Percentiles rank a stretch among this genome's conserved stretches.
phyloP scores from a whole-genome alignment of 2,329 filamentous ascomycete genomes.

The Cytospora paraplurivora region DNA sequence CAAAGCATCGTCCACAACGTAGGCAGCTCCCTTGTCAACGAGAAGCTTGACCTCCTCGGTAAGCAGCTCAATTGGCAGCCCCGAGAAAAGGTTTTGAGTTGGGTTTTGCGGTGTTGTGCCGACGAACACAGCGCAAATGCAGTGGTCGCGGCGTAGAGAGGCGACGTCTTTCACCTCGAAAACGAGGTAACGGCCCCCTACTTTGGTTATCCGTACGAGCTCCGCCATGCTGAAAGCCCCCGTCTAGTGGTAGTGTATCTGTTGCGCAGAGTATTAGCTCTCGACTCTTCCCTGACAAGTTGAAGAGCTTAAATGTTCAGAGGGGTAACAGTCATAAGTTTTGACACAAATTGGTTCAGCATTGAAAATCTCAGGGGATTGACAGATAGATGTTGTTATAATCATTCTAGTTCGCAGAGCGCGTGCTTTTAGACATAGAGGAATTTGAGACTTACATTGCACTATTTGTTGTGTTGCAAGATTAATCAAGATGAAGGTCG shows the following conservation, averaged over 20 bases:
- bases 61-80: conserved; percentile 85
- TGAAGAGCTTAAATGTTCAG: conserved; percentile 7
- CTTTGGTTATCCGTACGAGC: conserved; percentile 76
- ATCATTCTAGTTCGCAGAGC: conserved; percentile 43
- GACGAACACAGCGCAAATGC: conserved; percentile 82
- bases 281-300: conserved; percentile 23
- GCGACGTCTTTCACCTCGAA: conserved; percentile 84
- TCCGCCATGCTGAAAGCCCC: conserved; percentile 37
- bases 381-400: conserved; percentile 55
- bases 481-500: conserved; percentile 22
- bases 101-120: conserved; percentile 90
- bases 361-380: conserved; percentile 58
- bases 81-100: conserved; percentile 92
- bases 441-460: conserved; percentile 32
- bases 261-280: conserved; percentile 23
- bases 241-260: conserved; percentile 17
- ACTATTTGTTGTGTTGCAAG: conserved; percentile 26
- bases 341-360: conserved; percentile 39
- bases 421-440: not conserved
- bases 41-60: conserved; percentile 85
- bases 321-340: conserved; percentile 38
- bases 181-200: conserved; percentile 81
- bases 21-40: conserved; percentile 74
- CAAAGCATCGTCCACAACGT: conserved; percentile 76
- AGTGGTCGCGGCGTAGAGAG: conserved; percentile 75